Evolutionary conservation across 495 filamentous ascomycete genomes (phyloP), one percentile per base, ranked within the genome.

Genomic region (Neohortaea acidophila): DNA sequence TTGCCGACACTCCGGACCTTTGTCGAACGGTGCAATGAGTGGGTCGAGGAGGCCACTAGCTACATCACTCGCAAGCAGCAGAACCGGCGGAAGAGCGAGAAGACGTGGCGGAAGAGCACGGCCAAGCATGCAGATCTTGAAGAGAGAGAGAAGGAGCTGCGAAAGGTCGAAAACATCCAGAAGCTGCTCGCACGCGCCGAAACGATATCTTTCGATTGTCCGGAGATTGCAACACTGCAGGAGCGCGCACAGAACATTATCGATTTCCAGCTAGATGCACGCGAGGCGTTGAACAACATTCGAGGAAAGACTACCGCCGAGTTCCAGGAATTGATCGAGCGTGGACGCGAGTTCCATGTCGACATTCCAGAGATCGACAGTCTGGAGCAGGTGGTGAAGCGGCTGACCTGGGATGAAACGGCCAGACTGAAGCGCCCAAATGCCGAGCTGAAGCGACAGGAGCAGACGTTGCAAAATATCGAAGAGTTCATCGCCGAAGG

Each of bases 51-150:
- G 61, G 89, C 89, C 41, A 84, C 80, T 46, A 92, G 84, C 57
- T 99, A 89, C 67, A 94, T 87, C 48, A 85, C 86, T 44, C 80
- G 89, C 34, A 99, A 99, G 64, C 89, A 96, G 63, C 87, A 94
- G 60, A 93, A 92, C 57, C 79, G 89, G 50, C 84, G 89, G 43
- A 99, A 99, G 62, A 94, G 81, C 59, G 86, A 94, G 52, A 91
- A 87, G 55, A 77, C 72, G 22, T 92, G 83, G 82, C 82, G 82
- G 47, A 77, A 70, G 53, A 56, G 61, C 28, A 73, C 75, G 42
- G 74, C 78, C 21, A 84, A 81, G 48, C 72, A 64, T 33, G 68
- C 79, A 32, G 87, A 96, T 58, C 67, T 79, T 55, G 86, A 93
- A 61, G 89, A 96, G 57, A 75, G 79, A 43, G 81, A 85, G 48